A percentile compares a stretch with the other conserved stretches of the same genome.
Evolutionary conservation across 768 basidiomycete genomes (phyloP).

Genomic region (Austroboletus festivus): DNA sequence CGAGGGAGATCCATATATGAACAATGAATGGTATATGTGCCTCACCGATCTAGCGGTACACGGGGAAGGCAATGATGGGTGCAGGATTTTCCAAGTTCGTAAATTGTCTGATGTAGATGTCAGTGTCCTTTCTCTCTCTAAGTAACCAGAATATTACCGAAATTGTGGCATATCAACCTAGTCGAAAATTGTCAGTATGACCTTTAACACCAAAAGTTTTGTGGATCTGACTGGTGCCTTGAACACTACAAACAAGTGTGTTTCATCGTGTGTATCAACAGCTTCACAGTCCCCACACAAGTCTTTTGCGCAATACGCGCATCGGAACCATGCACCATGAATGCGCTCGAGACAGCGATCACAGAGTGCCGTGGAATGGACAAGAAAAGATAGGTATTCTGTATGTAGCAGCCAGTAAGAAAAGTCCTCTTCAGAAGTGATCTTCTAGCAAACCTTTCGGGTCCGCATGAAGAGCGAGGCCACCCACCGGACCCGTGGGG

Average conservation of each 20-base stretch:
- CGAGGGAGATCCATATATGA: not conserved
- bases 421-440: not conserved
- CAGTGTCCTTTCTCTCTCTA: constrained; percentile 5
- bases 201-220: not conserved
- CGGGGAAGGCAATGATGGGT: constrained; percentile 60
- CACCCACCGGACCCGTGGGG: constrained; percentile 55
- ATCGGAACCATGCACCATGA: constrained; percentile 86
- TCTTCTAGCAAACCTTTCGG: constrained; percentile 51
- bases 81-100: constrained; percentile 58
- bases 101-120: constrained; percentile 40
- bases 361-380: constrained; percentile 71
- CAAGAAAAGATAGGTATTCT: constrained; percentile 63
- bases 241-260: constrained; percentile 84
- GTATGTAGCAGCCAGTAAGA: not conserved
- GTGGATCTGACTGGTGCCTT: constrained; percentile 66
- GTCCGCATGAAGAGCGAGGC: constrained; percentile 36
- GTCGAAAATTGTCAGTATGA: constrained; percentile 9
- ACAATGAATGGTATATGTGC: no score
- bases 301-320: constrained; percentile 84
- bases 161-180: constrained; percentile 75
- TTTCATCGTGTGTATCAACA: constrained; percentile 76
- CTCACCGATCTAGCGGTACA: constrained; percentile 44
- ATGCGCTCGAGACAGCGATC: constrained; percentile 84
- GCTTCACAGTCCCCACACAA: constrained; percentile 83
- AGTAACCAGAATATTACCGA: constrained; percentile 41